phyloP scores from a whole-genome alignment of 2,329 filamentous ascomycete species.

The Clonostachys rosea region DNA sequence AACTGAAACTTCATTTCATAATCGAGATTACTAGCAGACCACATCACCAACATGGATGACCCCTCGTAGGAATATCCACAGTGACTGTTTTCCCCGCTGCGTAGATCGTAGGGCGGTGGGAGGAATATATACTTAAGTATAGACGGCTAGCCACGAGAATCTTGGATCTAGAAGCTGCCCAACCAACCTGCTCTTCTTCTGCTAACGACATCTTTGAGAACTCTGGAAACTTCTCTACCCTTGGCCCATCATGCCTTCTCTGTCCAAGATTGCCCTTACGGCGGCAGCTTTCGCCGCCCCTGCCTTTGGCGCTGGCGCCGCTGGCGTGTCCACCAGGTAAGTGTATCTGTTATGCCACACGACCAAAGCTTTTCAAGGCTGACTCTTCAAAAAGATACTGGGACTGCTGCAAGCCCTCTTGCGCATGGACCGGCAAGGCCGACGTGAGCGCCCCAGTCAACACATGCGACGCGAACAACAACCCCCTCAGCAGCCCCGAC shows the following conservation, averaged over 20 bases:
- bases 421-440: conserved; percentile 55
- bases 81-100: too few species aligned
- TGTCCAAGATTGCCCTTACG: conserved; percentile 2
- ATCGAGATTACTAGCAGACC: too few species aligned
- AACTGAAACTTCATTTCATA: too few species aligned
- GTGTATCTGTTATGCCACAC: background rate
- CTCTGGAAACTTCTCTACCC: too few species aligned
- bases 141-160: too few species aligned
- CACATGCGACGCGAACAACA: conserved; percentile 50
- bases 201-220: too few species aligned
- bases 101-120: too few species aligned
- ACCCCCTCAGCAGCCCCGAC: conserved; percentile 43
- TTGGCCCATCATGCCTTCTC: background rate
- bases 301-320: conserved; percentile 1
- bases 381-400: conserved; percentile 31
- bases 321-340: conserved; percentile 2
- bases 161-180: too few species aligned
- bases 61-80: too few species aligned
- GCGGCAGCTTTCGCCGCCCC: conserved; percentile 2
- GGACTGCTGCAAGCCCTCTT: conserved; percentile 71
- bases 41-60: too few species aligned
- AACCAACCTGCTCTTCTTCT: too few species aligned
- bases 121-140: too few species aligned
- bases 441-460: conserved; percentile 41
- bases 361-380: background rate